Evolutionary conservation across 2,329 filamentous ascomycete genomes (phyloP).

Genomic region (Cryphonectria naterciae): DNA sequence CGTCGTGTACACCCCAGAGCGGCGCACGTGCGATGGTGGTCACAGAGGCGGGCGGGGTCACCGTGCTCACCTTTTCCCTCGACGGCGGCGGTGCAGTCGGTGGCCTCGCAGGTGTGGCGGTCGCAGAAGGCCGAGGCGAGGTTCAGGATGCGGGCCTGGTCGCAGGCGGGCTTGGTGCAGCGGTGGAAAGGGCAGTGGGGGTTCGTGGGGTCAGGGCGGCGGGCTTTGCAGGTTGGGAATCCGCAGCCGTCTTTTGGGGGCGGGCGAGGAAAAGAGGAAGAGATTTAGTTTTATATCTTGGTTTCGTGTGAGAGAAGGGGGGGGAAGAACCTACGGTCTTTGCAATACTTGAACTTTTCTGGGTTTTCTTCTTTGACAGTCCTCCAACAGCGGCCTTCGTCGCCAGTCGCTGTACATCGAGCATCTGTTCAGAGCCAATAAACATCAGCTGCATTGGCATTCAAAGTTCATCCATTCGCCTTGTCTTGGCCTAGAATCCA

Average conservation of each 20-base stretch:
- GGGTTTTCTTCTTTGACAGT: constrained; percentile 33
- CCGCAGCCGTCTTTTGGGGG: constrained; percentile 31
- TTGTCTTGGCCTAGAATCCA: background rate
- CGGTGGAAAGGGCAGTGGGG: constrained; percentile 28
- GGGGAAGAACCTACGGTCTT: constrained; percentile 30
- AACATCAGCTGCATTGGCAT: background rate
- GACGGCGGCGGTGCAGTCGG: constrained; percentile 26
- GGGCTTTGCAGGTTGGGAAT: constrained; percentile 27
- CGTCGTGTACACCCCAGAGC: constrained; percentile 21
- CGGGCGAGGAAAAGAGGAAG: background rate
- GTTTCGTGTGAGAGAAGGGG: background rate
- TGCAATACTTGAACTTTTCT: constrained; percentile 32
- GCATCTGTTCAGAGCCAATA: constrained; percentile 15
- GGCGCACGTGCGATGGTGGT: constrained; percentile 28
- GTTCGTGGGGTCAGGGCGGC: constrained; percentile 6
- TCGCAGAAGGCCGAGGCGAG: constrained; percentile 27
- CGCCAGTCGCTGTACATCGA: constrained; percentile 29
- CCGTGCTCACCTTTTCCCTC: constrained; percentile 17
- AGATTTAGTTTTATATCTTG: background rate
- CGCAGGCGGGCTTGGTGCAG: constrained; percentile 28
- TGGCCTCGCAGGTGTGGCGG: constrained; percentile 30
- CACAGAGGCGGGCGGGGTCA: constrained; percentile 24
- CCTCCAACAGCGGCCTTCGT: constrained; percentile 29
- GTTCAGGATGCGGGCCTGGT: constrained; percentile 11
- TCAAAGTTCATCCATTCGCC: background rate